Conservation (phyloP, 768 basidiomycete genomes). For the Hypholoma sublateritium region DNA sequence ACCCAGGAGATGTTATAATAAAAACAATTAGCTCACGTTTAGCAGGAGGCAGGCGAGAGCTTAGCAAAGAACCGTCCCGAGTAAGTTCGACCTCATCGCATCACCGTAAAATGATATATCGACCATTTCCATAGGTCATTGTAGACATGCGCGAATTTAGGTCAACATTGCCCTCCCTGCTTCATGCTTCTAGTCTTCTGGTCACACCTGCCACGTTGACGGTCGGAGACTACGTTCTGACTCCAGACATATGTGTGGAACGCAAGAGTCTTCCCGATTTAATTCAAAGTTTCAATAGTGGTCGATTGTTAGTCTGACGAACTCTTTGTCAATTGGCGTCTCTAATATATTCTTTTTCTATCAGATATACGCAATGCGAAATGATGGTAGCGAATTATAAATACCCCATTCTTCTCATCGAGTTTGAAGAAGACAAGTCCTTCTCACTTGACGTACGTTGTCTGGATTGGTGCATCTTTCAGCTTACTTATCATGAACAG, state of each 20-base stretch:
- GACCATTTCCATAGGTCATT: conserved; percentile 60
- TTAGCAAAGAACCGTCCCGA: conserved; percentile 63
- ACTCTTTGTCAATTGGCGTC: background rate
- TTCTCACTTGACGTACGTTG: conserved; percentile 78
- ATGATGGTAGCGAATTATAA: conserved; percentile 97
- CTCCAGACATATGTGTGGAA: conserved; percentile 95
- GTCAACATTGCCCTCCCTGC: conserved; percentile 84
- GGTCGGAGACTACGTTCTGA: conserved; percentile 94
- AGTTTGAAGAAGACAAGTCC: conserved; percentile 96
- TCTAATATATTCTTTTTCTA: background rate
- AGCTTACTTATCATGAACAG: conserved; percentile 29
- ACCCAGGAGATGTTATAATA: conserved; percentile 58
- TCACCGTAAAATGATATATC: background rate
- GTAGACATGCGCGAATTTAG: conserved; percentile 98
- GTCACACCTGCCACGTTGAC: conserved; percentile 92
- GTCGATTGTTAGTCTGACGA: conserved; percentile 71
- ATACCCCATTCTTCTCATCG: conserved; percentile 88
- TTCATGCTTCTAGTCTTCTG: conserved; percentile 78
- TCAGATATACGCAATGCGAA: conserved; percentile 95
- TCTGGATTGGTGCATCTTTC: background rate
- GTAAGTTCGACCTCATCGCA: conserved; percentile 30
- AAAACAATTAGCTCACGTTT: conserved; percentile 82
- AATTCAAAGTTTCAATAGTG: conserved; percentile 91
- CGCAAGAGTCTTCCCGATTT: conserved; percentile 93
- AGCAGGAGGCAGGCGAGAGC: conserved; percentile 79